Evolutionary conservation across 441 rosid genomes (phyloP).

Genomic region (Codiaeum variegatum): DNA sequence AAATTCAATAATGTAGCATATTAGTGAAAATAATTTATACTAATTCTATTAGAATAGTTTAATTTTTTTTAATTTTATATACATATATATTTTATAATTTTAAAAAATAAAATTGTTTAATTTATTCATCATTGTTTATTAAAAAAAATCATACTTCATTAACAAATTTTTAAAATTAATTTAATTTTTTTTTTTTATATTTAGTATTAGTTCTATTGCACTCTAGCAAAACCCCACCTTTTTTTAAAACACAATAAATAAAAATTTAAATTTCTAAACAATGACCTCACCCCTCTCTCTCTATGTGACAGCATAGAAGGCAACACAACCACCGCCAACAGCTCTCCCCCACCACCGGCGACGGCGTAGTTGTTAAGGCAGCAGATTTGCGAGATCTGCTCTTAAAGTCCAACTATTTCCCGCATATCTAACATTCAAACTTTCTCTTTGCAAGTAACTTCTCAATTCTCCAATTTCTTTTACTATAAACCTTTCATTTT

Average conservation of each 20-base stretch:
- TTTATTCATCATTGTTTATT: too few relatives aligned
- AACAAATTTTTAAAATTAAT: too few relatives aligned
- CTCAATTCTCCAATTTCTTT: slow-evolving; percentile 2
- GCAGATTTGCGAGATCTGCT: slow-evolving; percentile 10
- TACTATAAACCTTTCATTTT: not conserved
- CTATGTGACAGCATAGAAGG: slow-evolving; percentile 8
- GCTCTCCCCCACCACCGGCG: not conserved
- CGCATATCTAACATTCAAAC: not conserved
- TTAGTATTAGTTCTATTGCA: too few relatives aligned
- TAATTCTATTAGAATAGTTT: too few relatives aligned
- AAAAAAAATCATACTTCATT: too few relatives aligned
- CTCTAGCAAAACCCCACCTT: not conserved
- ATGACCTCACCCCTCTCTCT: slow-evolving; percentile 8
- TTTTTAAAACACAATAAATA: not conserved
- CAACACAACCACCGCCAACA: slow-evolving; percentile 12
- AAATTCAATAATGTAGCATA: too few relatives aligned
- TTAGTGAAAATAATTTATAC: too few relatives aligned
- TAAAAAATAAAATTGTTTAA: too few relatives aligned
- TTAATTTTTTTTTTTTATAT: too few relatives aligned
- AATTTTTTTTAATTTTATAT: too few relatives aligned
- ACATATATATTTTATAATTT: too few relatives aligned
- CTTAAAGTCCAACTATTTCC: not conserved
- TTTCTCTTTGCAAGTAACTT: not conserved
- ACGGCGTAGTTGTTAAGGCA: slow-evolving; percentile 7
- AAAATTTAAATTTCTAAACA: not conserved